Base-by-base conservation (phyloP, 139 green algal genomes). In the Gonium pectorale region DNA sequence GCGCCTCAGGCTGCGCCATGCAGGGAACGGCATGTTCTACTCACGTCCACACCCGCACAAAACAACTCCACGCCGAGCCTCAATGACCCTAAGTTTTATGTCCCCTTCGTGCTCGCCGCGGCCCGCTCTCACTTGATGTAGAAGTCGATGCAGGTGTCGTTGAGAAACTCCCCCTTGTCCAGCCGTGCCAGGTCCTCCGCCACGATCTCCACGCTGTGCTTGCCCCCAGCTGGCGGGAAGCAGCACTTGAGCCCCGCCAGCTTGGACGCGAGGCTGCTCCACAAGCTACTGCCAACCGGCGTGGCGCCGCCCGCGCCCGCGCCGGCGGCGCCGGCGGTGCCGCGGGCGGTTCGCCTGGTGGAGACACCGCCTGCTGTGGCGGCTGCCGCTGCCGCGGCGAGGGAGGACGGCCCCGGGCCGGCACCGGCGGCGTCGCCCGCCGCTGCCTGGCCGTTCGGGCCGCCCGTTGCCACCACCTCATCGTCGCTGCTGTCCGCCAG, bases 121-220 rank as follows among this genome's bases (percentile, higher is more conserved):
- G n/a, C n/a, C n/a, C n/a, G n/a, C n/a, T n/a, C 67, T 2, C 80
- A 95, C 90, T 88, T 89, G 37, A 96, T 93, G 92, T 96, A 98
- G 73, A 97, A 98, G 91, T 99, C 96, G 44, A 99, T 98, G 85
- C 96, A 79, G 21, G 94, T 98, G 90, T 99, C 96, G 72, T 99
- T 99, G 44, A 99, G 87, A 59, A 98, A 99, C 83, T 98, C 93
- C 3, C 87, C 83, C 0, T 59, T 46, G 33, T 94, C 92, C 79
- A 99, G 91, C 24, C 92, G 88, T 2, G 75, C 63, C 68, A 99
- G 70, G 88, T 99, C 96, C 8, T 90, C 62, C 33, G 86, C 75
- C 0, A 43, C 87, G 24, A 98, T 82, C 73, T 93, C 80, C 83
- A 97, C 88, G 19, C 88, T 74, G 22, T 86, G 87, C 31, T 63